These are phyloP conservation scores for Russula abietina DNA, from an alignment of 768 basidiomycete genomes.

Conservation along the genomic window DNA sequence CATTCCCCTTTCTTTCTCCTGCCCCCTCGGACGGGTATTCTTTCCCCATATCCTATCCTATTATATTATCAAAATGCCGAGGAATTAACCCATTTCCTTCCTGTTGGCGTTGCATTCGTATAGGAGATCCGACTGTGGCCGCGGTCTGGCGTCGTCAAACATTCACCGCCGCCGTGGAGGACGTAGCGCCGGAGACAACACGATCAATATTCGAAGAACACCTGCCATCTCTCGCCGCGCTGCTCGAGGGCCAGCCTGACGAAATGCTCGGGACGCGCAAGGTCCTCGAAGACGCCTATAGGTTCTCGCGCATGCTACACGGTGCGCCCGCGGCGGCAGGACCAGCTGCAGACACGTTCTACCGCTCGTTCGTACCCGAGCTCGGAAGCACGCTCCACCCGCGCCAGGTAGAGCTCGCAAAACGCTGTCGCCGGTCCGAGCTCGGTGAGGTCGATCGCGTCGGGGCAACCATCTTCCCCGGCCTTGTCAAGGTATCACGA, in stretches of 20 bases:
- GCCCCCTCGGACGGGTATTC: neutral
- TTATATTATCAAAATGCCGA: neutral
- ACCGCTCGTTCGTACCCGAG: constrained; percentile 82
- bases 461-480: constrained; percentile 82
- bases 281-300: constrained; percentile 67
- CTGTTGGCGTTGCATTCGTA: constrained; percentile 28
- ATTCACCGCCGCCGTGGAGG: constrained; percentile 79
- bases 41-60: neutral
- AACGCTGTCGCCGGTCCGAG: constrained; percentile 74
- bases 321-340: constrained; percentile 50
- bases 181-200: constrained; percentile 66
- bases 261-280: constrained; percentile 38
- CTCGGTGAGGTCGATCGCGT: constrained; percentile 66
- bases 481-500: constrained; percentile 72
- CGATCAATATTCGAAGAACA: constrained; percentile 62
- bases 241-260: constrained; percentile 37
- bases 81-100: neutral
- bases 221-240: constrained; percentile 55
- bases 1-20: no score
- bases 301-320: constrained; percentile 84
- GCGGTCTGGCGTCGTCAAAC: constrained; percentile 87
- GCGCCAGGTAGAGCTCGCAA: constrained; percentile 76
- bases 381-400: constrained; percentile 69
- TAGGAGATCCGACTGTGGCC: constrained; percentile 85
- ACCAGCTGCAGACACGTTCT: constrained; percentile 62